Conservation (phyloP, 371 early-diverging fungal genomes). For the Mortierella sp. region DNA sequence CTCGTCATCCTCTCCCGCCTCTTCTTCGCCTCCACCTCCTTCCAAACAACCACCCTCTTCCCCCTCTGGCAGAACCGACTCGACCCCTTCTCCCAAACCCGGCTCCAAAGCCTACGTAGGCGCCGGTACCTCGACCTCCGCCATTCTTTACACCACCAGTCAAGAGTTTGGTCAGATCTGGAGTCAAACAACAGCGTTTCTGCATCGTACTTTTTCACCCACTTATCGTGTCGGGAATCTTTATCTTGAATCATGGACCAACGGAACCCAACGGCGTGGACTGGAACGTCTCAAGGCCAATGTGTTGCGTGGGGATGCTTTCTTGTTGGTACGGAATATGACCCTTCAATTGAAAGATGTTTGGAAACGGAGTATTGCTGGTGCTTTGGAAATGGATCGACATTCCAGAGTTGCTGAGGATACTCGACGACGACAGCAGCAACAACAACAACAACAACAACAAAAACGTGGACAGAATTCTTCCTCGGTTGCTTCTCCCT, state of each 20-base stretch:
- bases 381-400: conserved; percentile 20
- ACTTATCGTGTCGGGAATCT: conserved; percentile 44
- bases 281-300: conserved; percentile 32
- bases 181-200: conserved; percentile 38
- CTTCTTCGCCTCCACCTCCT: conserved; percentile 13
- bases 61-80: too few species aligned
- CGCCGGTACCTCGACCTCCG: conserved; percentile 23
- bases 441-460: too few species aligned
- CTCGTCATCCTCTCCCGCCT: conserved; percentile 6
- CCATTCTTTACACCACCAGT: conserved; percentile 23
- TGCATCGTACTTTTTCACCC: conserved; percentile 47
- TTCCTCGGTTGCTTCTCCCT: too few species aligned
- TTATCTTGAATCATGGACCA: conserved; percentile 48
- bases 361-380: conserved; percentile 19
- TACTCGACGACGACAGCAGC: too few species aligned
- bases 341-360: conserved; percentile 21
- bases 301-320: conserved; percentile 42
- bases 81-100: background rate
- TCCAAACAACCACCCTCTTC: too few species aligned
- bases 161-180: conserved; percentile 37
- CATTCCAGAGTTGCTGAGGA: conserved; percentile 11
- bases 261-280: conserved; percentile 46
- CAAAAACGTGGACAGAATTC: too few species aligned
- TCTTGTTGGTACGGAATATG: conserved; percentile 23
- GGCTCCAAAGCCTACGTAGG: conserved; percentile 20